These are phyloP conservation scores for Acanthamoeba divionensis DNA, from an alignment of 208 protist genomes.

Conservation along the genomic window DNA sequence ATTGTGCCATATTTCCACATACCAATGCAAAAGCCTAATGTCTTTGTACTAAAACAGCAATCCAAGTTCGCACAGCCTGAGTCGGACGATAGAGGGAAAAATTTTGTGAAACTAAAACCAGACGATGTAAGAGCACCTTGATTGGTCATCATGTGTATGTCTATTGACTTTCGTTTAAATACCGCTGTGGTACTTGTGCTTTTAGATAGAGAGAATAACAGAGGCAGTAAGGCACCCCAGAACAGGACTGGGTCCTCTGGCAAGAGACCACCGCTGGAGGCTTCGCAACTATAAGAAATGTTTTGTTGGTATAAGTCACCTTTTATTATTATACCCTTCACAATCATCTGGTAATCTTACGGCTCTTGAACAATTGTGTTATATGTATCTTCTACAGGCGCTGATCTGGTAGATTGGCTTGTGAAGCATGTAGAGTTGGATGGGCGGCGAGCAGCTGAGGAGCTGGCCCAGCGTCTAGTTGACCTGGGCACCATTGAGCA, in stretches of 20 bases:
- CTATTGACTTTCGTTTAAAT: neutral
- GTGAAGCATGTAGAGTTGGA: neutral
- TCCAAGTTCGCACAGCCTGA: constrained; percentile 28
- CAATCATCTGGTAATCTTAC: neutral
- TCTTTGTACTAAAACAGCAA: neutral
- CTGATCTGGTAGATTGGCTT: constrained; percentile 3
- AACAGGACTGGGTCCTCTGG: neutral
- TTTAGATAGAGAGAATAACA: neutral
- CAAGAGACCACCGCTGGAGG: neutral
- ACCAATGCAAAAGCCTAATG: neutral
- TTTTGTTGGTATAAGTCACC: neutral
- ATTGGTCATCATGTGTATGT: neutral
- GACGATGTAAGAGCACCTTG: neutral
- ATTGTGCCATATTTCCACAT: neutral
- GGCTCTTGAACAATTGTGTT: neutral
- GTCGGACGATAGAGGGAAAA: neutral
- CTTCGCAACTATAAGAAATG: constrained; percentile 38
- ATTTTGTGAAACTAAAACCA: neutral
- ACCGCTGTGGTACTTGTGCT: neutral
- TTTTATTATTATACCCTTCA: no score
- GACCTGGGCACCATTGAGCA: neutral
- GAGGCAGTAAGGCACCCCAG: neutral
- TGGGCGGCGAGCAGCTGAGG: neutral
- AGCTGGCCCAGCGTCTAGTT: neutral
- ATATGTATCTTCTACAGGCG: neutral